Percentiles rank a stretch among this genome's conserved stretches.
phyloP scores from a whole-genome alignment of 2,329 filamentous ascomycete species.

The Cercospora zeina region DNA sequence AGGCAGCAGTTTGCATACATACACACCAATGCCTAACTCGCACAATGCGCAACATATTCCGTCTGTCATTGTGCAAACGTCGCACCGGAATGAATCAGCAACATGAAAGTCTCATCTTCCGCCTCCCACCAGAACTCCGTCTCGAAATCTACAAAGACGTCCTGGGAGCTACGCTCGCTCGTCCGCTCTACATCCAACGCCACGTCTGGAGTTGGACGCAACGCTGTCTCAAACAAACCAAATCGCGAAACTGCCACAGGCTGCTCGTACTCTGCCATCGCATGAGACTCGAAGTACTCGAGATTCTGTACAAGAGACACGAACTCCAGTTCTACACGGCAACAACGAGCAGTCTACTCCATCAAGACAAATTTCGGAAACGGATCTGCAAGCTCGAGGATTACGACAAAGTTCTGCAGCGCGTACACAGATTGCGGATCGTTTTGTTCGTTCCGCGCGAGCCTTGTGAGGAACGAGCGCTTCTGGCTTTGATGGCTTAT shows the following conservation, averaged over 20 bases:
- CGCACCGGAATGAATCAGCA: neutral
- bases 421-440: neutral
- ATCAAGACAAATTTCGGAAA: neutral
- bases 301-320: conserved; percentile 14
- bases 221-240: neutral
- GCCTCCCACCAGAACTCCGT: conserved; percentile 14
- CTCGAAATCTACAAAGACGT: conserved; percentile 18
- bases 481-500: conserved; percentile 11
- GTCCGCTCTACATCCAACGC: conserved; percentile 10
- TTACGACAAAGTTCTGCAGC: neutral
- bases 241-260: conserved; percentile 4
- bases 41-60: neutral
- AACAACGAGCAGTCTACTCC: neutral
- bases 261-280: conserved; percentile 12
- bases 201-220: conserved; percentile 15
- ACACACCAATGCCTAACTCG: neutral
- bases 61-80: neutral
- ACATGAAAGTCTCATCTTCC: conserved; percentile 8
- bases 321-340: conserved; percentile 14
- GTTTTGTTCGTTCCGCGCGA: neutral
- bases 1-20: neutral
- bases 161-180: conserved; percentile 1
- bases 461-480: neutral
- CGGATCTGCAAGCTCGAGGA: conserved; percentile 8
- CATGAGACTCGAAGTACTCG: conserved; percentile 11